Evolutionary conservation across 2,329 filamentous ascomycete species (phyloP).

Genomic region (Curvularia sp.): DNA sequence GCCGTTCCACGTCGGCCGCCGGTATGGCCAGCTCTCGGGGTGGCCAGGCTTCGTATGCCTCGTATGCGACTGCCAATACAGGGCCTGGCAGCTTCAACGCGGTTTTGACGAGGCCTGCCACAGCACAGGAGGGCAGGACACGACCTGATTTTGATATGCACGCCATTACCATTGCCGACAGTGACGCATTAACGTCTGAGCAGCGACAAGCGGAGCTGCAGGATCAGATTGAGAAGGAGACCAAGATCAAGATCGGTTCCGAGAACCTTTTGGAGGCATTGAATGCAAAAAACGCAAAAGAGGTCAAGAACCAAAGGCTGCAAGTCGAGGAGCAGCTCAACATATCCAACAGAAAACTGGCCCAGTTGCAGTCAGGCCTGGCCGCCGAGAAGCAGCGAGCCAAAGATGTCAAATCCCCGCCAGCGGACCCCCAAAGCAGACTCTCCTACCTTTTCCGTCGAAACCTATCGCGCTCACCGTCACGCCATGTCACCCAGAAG

Average conservation of each 20-base stretch:
- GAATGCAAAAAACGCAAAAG: slow-evolving; percentile 93
- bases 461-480: slow-evolving; percentile 62
- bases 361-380: slow-evolving; percentile 64
- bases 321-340: slow-evolving; percentile 82
- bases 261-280: slow-evolving; percentile 97
- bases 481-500: slow-evolving; percentile 54
- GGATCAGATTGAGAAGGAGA: slow-evolving; percentile 89
- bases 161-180: slow-evolving; percentile 64
- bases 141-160: slow-evolving; percentile 64
- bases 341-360: slow-evolving; percentile 78
- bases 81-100: slow-evolving; percentile 84
- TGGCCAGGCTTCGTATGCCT: slow-evolving; percentile 66
- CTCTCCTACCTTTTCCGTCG: slow-evolving; percentile 65
- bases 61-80: slow-evolving; percentile 70
- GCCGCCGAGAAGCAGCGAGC: slow-evolving; percentile 66
- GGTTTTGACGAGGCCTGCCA: slow-evolving; percentile 74
- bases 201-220: slow-evolving; percentile 76
- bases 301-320: slow-evolving; percentile 73
- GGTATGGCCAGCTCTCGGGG: slow-evolving; percentile 69
- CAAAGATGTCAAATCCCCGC: slow-evolving; percentile 59
- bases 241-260: slow-evolving; percentile 97
- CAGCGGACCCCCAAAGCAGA: slow-evolving; percentile 58
- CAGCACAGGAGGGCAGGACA: slow-evolving; percentile 67
- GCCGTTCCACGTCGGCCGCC: slow-evolving; percentile 60
- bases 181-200: slow-evolving; percentile 67